Percentiles rank a stretch among this genome's conserved stretches.
Conservation (phyloP, 768 basidiomycete species). For the Termitomyces heimii region DNA sequence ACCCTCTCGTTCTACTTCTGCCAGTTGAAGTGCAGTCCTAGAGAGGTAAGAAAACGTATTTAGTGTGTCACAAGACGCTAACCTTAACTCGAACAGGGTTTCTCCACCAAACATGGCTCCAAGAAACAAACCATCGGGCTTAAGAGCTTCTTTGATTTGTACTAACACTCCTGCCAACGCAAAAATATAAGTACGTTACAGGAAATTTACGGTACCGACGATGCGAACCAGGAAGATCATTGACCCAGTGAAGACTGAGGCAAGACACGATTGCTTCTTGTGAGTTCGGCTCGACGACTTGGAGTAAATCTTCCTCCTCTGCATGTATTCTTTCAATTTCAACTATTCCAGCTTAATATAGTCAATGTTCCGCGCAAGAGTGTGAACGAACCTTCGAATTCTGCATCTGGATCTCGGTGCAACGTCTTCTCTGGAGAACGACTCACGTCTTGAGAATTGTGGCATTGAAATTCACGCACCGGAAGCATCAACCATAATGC, state of each 20-base stretch:
- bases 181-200: not conserved
- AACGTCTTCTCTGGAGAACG: conserved; percentile 53
- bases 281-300: conserved; percentile 59
- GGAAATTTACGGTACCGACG: not conserved
- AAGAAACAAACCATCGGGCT: conserved; percentile 91
- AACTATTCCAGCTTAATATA: conserved; percentile 40
- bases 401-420: conserved; percentile 67
- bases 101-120: conserved; percentile 96
- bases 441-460: not conserved
- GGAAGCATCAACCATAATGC: conserved; percentile 83
- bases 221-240: conserved; percentile 83
- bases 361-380: not conserved
- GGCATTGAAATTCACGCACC: conserved; percentile 35
- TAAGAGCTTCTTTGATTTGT: conserved; percentile 79
- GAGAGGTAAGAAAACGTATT: not conserved
- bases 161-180: conserved; percentile 59
- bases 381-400: conserved; percentile 66
- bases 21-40: conserved; percentile 90
- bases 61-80: conserved; percentile 1
- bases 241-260: conserved; percentile 93
- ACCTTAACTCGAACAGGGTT: conserved; percentile 91
- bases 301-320: conserved; percentile 80
- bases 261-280: conserved; percentile 93
- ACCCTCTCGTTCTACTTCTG: conserved; percentile 90
- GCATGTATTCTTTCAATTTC: conserved; percentile 69